A percentile compares a stretch with the other conserved stretches of the same genome.
Evolutionary conservation across 257 asterid species (phyloP).

Genomic region (Solanum piurae): DNA sequence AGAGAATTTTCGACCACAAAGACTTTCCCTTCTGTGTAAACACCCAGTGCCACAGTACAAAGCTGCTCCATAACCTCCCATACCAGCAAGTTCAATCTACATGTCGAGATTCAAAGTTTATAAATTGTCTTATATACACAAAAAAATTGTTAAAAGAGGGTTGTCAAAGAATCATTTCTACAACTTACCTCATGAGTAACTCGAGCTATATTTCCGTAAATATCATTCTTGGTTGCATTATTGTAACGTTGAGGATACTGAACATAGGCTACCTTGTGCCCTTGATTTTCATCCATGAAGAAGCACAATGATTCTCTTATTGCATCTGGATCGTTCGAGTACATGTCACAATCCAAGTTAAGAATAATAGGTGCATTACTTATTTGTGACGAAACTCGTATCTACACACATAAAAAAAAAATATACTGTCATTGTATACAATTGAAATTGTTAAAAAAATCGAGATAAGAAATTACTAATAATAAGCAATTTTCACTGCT

Average conservation of each 20-base stretch:
- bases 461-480: background rate
- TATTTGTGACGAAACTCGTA: slow-evolving; percentile 63
- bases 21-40: slow-evolving; percentile 61
- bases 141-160: background rate
- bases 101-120: background rate
- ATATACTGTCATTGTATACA: background rate
- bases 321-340: slow-evolving; percentile 61
- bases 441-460: background rate
- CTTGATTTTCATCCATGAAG: slow-evolving; percentile 55
- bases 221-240: slow-evolving; percentile 43
- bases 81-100: slow-evolving; percentile 57
- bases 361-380: slow-evolving; percentile 78
- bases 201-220: slow-evolving; percentile 22
- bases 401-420: slow-evolving; percentile 22
- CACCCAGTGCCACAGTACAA: slow-evolving; percentile 61
- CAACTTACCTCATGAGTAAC: slow-evolving; percentile 24
- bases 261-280: slow-evolving; percentile 35
- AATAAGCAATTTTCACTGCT: background rate
- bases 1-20: slow-evolving; percentile 28
- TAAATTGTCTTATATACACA: background rate
- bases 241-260: slow-evolving; percentile 53
- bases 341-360: slow-evolving; percentile 89
- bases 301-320: slow-evolving; percentile 60
- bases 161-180: background rate
- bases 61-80: slow-evolving; percentile 46